Evolutionary conservation across 805 yeast species (phyloP), one percentile per base, ranked within the genome.

Genomic region (Debaryomyces hansenii): DNA sequence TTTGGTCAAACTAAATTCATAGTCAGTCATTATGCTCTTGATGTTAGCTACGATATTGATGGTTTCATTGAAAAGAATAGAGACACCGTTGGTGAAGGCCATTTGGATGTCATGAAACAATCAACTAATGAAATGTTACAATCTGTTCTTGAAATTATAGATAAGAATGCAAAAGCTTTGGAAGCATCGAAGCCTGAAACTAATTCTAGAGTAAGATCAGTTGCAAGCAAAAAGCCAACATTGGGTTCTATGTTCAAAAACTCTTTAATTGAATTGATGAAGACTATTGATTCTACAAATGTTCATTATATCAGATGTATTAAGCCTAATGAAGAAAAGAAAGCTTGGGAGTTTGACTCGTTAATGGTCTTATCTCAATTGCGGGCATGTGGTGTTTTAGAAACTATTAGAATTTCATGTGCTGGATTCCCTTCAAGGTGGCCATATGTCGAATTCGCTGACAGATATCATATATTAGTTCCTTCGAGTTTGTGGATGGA

Each of bases 351-450:
- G 64, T 92, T 92, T 67, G 96, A 90, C 60, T 90, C 96, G 12
- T 78, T 90, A 37, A 91, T 92, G 97, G 98, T 92, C 11, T 76
- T 94, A 50, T 85, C 96, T 5, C 99, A 92, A 68, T 77, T 92
- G 52, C 82, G 99, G 64, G 99, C 99, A 5, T 92, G 99, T 76
- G 99, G 99, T 85, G 98, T 92, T 40, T 75, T 92, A 56, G 99
- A 94, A 65, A 94, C 99, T 1, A 92, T 92, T 62, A 77, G 96
- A 60, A 92, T 92, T 40, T 91, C 97, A 1, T 91, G 97, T 71
- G 97, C 96, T 42, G 99, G 99, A 35, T 92, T 91, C 78, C 99
- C 99, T 14, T 86, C 97, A 0, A 79, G 97, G 63, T 90, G 97
- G 90, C 82, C 96, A 2, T 94, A 90, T 62, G 90, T 85, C 43